Base-by-base conservation (phyloP, 1,284 basidiomycete species). In the Apiotrichum brassicae region DNA sequence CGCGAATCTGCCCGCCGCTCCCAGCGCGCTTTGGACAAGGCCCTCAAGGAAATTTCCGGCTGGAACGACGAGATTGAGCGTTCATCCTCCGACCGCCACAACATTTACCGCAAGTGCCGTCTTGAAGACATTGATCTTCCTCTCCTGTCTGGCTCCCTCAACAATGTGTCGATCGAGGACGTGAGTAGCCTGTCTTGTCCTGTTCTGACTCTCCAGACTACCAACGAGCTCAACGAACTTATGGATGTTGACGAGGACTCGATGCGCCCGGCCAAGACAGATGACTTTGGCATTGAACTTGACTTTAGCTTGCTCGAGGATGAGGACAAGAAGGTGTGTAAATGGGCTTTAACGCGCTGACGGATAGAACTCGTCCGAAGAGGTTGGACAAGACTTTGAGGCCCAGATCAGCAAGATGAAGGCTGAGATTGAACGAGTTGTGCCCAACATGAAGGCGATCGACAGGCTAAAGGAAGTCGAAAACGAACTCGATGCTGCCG, bases 21-120 rank as follows among this genome's bases (percentile, higher is more conserved):
- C 0, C 77, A 81, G 11, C 87, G 85, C 59, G 78, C 79, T 0
- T 78, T 97, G 30, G 94, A 98, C 65, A 83, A 85, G 57, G 83
- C 84, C 1, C 70, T 92, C 56, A 97, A 97, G 73, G 92, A 97
- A 67, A 90, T 97, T 49, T 82, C 86, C 1, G 76, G 76, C 16
- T 85, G 83, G 88, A 95, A 94, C 62, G 91, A 94, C 67, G 86
- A 92, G 63, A 97, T 97, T 53, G 90, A 93, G 72, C 89, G 88
- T 63, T 74, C 87, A 12, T 86, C 84, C 0, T 78, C 90, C 18
- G 92, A 97, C 62, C 79, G 95, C 23, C 87, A 90, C 18, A 77
- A 83, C 0, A 81, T 91, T 48, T 98, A 95, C 70, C 81, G 93
- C 19, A 86, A 86, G 63, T 97, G 94, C 73, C 82, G 91, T 54